Base-by-base conservation (phyloP, 768 basidiomycete species). In the Tylopilus intermedius region DNA sequence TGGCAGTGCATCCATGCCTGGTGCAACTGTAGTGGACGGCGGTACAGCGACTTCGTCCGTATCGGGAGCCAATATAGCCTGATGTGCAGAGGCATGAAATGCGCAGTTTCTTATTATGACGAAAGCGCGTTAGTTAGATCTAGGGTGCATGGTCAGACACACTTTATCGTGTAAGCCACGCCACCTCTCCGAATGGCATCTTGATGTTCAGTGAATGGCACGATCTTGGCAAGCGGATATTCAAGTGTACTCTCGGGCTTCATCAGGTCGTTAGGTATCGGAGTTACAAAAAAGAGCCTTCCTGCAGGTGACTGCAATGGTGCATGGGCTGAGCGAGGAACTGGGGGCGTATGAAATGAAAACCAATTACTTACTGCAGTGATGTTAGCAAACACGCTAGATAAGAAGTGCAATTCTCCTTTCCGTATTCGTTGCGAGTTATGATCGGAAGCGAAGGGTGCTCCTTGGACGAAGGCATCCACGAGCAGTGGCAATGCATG, bases 321-420 rank as follows among this genome's bases (percentile, higher is more conserved):
- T 45, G 35, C 26, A 38, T 40, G 32, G 2, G n/a, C 32, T 44
- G 32, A 42, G 29, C 47, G 60, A 50, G 46, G 42, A 24, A 22
- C 47, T 42, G 33, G 40, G 5, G n/a, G 32, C 27, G 45, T 30
- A 29, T 7, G 35, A 47, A 47, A 52, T 21, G 45, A 45, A 24
- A 6, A 7, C 33, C 26, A 18, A 37, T 21, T 11, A 74, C 84
- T 63, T 64, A 94, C 94, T 58, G 81, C 79, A 47, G 81, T 88
- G 50, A 96, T 70, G 65, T 98, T 98, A 10, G 94, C 93, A 64
- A 97, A 96, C 11, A 97, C 95, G 57, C 86, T 90, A 1, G 94
- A 84, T 21, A 98, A 74, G 70, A 98, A 98, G 71, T 98, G 88
- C 15, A 95, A 76, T 43, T 86, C 76, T 45, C 84, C 91, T 71